A percentile compares a stretch with the other conserved stretches of the same genome.
Evolutionary conservation across 768 basidiomycete genomes (phyloP).

Genomic region (Boletus eberwhitei): DNA sequence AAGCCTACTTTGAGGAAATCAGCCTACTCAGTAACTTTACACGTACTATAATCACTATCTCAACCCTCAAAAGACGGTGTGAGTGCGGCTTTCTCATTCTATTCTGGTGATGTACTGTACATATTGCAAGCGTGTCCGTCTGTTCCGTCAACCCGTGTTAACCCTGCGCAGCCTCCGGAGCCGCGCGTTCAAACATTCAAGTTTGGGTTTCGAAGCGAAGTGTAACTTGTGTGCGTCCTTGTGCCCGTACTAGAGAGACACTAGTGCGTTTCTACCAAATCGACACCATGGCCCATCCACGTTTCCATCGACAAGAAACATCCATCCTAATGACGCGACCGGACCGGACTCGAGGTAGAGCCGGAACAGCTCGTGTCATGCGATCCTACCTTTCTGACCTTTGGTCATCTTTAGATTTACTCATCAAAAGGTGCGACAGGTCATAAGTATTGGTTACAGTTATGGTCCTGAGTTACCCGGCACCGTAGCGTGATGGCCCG

Average conservation of each 20-base stretch:
- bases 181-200: background rate
- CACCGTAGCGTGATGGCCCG: background rate
- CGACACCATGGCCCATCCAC: slow-evolving; percentile 39
- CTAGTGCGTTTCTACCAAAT: background rate
- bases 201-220: background rate
- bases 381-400: slow-evolving; percentile 48
- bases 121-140: too few relatives aligned
- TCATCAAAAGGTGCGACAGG: background rate
- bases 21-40: background rate
- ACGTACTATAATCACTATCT: background rate
- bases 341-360: background rate
- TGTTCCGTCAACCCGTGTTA: background rate
- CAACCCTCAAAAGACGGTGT: background rate
- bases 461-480: background rate
- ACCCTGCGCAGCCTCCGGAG: too few relatives aligned
- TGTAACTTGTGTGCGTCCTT: background rate
- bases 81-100: background rate
- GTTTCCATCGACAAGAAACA: slow-evolving; percentile 37
- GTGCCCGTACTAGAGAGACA: background rate
- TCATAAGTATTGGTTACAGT: background rate
- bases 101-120: too few relatives aligned
- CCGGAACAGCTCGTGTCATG: slow-evolving; percentile 19
- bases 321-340: background rate
- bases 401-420: background rate
- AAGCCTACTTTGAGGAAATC: too few relatives aligned